These are phyloP conservation scores for Phytophthora brassicae DNA, from an alignment of 352 stramenopile species.

Conservation along the genomic window DNA sequence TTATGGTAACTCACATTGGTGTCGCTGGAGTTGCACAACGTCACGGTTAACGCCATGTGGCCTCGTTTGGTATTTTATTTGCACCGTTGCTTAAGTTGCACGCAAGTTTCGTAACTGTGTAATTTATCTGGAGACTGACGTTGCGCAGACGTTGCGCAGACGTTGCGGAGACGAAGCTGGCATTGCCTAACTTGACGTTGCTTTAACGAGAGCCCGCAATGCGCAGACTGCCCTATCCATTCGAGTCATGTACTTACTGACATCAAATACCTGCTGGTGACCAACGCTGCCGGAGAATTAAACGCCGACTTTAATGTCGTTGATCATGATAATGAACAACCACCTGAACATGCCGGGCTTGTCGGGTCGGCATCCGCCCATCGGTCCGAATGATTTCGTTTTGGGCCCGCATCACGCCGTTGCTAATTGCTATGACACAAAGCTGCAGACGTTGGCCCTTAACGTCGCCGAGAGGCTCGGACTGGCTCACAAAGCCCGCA, in stretches of 20 bases:
- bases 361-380: constrained; percentile 89
- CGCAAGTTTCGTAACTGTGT: too few species aligned
- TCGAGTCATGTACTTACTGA: constrained; percentile 92
- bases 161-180: too few species aligned
- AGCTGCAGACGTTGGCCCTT: constrained; percentile 76
- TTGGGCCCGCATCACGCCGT: constrained; percentile 94
- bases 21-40: too few species aligned
- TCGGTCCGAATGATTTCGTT: constrained; percentile 92
- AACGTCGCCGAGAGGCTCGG: constrained; percentile 73
- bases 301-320: constrained; percentile 92
- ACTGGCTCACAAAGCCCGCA: constrained; percentile 74
- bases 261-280: constrained; percentile 94
- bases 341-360: constrained; percentile 93
- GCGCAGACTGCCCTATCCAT: constrained; percentile 92
- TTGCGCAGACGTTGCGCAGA: too few species aligned
- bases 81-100: too few species aligned
- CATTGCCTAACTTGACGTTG: too few species aligned
- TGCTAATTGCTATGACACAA: constrained; percentile 89
- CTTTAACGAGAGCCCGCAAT: too few species aligned
- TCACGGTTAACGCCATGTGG: too few species aligned
- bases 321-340: constrained; percentile 96
- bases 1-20: too few species aligned
- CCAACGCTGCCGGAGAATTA: constrained; percentile 94
- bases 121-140: too few species aligned
- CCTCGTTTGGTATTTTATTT: too few species aligned